Percentiles rank a stretch among this genome's conserved stretches.
Evolutionary conservation across 2,329 filamentous ascomycete genomes (phyloP).

Genomic region (Pseudocercospora pini-densiflorae): DNA sequence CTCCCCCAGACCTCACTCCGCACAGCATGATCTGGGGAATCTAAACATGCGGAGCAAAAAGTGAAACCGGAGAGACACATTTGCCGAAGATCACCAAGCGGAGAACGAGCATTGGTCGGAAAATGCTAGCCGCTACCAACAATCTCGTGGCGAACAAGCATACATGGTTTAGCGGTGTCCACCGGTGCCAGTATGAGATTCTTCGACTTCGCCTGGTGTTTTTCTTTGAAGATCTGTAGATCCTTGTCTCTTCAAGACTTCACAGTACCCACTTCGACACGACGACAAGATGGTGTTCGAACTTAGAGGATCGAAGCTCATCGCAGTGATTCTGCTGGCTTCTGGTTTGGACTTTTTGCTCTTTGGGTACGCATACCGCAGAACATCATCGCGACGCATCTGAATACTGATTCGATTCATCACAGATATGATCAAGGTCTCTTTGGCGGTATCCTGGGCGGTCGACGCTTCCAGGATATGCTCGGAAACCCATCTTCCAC

Average conservation of each 20-base stretch:
- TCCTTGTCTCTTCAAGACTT: constrained; percentile 2
- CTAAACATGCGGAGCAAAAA: constrained; percentile 1
- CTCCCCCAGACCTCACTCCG: constrained; percentile 6
- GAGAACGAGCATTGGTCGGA: background rate
- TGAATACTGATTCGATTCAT: background rate
- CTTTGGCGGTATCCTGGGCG: constrained; percentile 38
- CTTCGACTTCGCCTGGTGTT: background rate
- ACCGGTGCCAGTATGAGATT: background rate
- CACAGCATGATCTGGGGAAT: constrained; percentile 6
- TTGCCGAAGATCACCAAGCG: background rate
- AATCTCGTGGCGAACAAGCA: background rate
- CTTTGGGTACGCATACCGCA: constrained; percentile 25
- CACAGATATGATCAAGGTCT: constrained; percentile 35
- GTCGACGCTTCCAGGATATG: constrained; percentile 36
- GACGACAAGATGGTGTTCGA: constrained; percentile 19
- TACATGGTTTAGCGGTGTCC: background rate
- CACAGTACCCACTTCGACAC: background rate
- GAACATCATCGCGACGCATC: background rate
- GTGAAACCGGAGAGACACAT: background rate
- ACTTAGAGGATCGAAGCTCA: constrained; percentile 34
- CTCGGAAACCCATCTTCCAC: constrained; percentile 34
- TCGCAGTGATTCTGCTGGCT: constrained; percentile 34
- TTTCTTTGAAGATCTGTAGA: background rate
- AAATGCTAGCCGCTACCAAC: background rate
- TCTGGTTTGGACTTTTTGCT: constrained; percentile 37